Conservation (phyloP, 2,329 filamentous ascomycete genomes). For the Cladophialophora immunda region DNA sequence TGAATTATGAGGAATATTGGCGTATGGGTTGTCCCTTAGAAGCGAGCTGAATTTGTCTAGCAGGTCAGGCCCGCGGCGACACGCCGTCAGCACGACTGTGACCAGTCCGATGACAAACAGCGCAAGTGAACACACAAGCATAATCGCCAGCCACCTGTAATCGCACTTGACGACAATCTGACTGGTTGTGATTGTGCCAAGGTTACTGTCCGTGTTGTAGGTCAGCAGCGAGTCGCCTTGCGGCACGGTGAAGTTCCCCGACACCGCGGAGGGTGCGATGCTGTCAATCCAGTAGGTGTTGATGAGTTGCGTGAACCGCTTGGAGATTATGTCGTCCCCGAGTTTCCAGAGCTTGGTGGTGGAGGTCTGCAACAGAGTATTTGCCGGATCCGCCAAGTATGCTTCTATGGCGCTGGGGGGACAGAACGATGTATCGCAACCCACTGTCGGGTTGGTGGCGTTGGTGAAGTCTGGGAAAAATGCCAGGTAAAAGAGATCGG, state of each 20-base stretch:
- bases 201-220: conserved; percentile 19
- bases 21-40: conserved; percentile 14
- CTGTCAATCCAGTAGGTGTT: conserved; percentile 23
- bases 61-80: conserved; percentile 16
- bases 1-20: not conserved
- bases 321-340: conserved; percentile 5
- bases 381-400: conserved; percentile 16
- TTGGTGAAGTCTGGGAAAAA: conserved; percentile 18
- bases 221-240: no score
- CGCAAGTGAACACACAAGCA: conserved; percentile 18
- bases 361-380: conserved; percentile 5
- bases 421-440: conserved; percentile 9
- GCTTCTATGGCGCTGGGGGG: conserved; percentile 15
- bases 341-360: conserved; percentile 20
- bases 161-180: conserved; percentile 15
- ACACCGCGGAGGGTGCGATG: conserved; percentile 9
- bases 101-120: conserved; percentile 14
- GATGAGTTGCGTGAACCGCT: conserved; percentile 16
- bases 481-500: not conserved
- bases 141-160: conserved; percentile 7
- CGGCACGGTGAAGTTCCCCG: conserved; percentile 6
- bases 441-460: conserved; percentile 16
- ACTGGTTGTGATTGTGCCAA: conserved; percentile 16
- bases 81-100: conserved; percentile 2
- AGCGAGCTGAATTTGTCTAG: conserved; percentile 19